phyloP scores from a whole-genome alignment of 75 land plant genomes.

The Pinus tabuliformis region DNA sequence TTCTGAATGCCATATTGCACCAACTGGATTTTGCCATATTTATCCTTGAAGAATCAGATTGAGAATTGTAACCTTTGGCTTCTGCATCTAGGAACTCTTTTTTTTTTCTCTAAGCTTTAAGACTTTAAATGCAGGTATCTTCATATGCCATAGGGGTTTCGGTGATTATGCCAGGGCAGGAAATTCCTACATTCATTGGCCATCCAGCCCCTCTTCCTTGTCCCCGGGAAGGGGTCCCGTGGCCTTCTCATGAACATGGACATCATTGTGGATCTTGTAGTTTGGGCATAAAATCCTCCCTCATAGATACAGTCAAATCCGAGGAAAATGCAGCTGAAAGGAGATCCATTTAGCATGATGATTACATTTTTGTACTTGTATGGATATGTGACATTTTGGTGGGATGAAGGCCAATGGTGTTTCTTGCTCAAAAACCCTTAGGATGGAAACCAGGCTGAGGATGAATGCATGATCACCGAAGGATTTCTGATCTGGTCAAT shows the following conservation, averaged over 20 bases:
- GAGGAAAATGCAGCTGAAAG: conserved; percentile 1
- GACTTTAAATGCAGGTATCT: conserved; percentile 9
- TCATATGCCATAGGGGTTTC: conserved; percentile 43
- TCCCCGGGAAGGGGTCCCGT: conserved; percentile 43
- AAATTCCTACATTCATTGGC: conserved; percentile 63
- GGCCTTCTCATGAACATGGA: conserved; percentile 51
- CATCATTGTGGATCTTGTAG: conserved; percentile 5
- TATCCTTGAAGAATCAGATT: too few relatives aligned
- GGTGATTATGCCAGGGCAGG: conserved; percentile 81
- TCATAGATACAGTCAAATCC: not conserved
- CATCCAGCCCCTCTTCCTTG: conserved; percentile 81
- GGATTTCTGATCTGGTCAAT: too few relatives aligned
- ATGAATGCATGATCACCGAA: not conserved
- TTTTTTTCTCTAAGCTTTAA: not conserved
- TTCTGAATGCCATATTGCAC: too few relatives aligned
- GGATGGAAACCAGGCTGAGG: not conserved
- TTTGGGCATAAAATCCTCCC: conserved; percentile 7
- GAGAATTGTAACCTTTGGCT: not conserved
- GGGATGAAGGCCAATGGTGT: not conserved
- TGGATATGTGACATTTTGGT: not conserved
- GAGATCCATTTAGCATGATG: not conserved
- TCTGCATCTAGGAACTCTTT: not conserved
- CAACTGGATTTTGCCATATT: too few relatives aligned
- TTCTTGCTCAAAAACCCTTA: not conserved
- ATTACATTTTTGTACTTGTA: conserved; percentile 1